phyloP scores from a whole-genome alignment of 306 rosid species.

The Crataegus laevigata region DNA sequence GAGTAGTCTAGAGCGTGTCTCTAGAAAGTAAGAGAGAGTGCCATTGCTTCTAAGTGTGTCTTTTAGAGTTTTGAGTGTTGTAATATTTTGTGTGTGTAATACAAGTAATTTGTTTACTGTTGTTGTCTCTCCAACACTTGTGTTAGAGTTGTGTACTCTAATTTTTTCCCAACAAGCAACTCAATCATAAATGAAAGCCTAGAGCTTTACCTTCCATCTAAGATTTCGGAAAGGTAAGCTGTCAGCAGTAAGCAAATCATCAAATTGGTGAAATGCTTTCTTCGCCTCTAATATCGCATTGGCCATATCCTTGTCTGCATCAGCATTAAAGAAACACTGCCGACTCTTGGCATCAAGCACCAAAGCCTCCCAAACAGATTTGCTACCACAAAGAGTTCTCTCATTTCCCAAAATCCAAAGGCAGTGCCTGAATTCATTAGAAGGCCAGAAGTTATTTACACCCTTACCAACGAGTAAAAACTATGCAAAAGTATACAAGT shows the following conservation, averaged over 20 bases:
- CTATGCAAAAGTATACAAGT: background rate
- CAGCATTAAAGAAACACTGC: constrained; percentile 57
- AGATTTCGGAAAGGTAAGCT: constrained; percentile 48
- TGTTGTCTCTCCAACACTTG: too few relatives aligned
- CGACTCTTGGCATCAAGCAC: constrained; percentile 58
- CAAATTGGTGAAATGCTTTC: constrained; percentile 52
- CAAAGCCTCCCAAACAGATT: constrained; percentile 51
- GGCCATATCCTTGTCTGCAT: constrained; percentile 48
- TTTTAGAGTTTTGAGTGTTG: too few relatives aligned
- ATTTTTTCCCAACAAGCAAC: background rate
- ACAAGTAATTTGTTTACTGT: too few relatives aligned
- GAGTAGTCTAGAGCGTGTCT: too few relatives aligned
- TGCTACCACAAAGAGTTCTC: constrained; percentile 30
- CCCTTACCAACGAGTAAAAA: background rate
- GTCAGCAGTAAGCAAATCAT: constrained; percentile 56
- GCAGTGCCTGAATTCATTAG: constrained; percentile 43
- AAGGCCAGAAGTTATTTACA: background rate
- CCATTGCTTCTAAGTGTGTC: rapidly evolving
- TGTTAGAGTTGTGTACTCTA: too few relatives aligned
- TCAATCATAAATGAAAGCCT: background rate
- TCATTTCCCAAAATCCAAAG: constrained; percentile 77
- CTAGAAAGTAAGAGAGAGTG: too few relatives aligned
- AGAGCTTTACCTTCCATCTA: constrained; percentile 58
- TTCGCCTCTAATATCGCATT: constrained; percentile 48
- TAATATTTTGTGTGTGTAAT: too few relatives aligned